Evolutionary conservation across 805 yeast genomes (phyloP), one percentile per base, ranked within the genome.

Genomic region (Candida glaebosa): DNA sequence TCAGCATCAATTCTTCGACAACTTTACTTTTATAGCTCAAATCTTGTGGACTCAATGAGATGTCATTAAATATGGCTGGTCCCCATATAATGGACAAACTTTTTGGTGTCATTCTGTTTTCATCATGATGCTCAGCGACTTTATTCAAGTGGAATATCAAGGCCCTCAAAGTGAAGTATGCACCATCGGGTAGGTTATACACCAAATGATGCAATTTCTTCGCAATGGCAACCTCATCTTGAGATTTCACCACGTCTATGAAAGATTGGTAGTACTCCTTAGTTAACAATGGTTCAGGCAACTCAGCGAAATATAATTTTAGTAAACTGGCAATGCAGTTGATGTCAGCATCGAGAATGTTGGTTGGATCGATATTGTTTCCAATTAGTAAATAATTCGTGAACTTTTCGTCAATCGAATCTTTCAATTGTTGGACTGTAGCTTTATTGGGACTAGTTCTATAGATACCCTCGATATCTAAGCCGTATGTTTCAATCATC

Each of bases 21-120:
- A 88, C 85, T 43, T 76, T 76, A 34, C 87, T 83, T 61, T 86
- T 87, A 49, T 76, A 79, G 41, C 83, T 82, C 68, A 86, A 78
- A 54, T 81, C 96, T 48, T 82, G 86, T 3, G 80, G 77, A 45
- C 80, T 82, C 55, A 75, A 69, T 18, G 78, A 76, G 43, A 77
- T 79, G 51, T 79, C 85, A 37, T 81, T 79, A 59, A 93, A 74
- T 39, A 93, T 65, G 2, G 87, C 86, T 15, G 96, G 96, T 0
- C 97, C 96, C 99, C 99, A 93, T 30, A 91, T 89, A 31, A 87
- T 87, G 36, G 95, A 87, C 52, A 93, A 62, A 45, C 85, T 83
- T 54, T 83, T 82, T 43, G 82, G 73, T 36, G 81, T 81, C 99
- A 93, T 93, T 57, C 93, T 75, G 58, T 89, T 88, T 26, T 63